Conservation (phyloP, 2,329 filamentous ascomycete genomes). For the Thelonectria rubi region DNA sequence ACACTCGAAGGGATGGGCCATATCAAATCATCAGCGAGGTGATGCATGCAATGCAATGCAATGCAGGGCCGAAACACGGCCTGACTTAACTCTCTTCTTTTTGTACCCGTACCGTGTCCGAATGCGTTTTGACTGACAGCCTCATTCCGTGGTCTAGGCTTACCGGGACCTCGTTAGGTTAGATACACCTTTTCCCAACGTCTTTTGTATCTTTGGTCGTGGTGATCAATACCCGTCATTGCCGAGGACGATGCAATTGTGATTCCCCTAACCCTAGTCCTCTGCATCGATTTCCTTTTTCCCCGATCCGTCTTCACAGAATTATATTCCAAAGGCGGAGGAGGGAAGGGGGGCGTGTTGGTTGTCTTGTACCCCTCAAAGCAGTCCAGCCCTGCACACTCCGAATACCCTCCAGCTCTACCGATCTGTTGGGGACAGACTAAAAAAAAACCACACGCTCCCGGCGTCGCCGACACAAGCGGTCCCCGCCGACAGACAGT, state of each 20-base stretch:
- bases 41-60: constrained; percentile 24
- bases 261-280: not conserved
- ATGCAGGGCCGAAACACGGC: not conserved
- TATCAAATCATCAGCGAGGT: constrained; percentile 9
- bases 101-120: not conserved
- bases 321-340: too few relatives aligned
- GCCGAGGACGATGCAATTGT: not conserved
- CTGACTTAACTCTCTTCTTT: not conserved
- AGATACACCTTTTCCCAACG: constrained; percentile 31
- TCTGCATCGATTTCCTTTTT: not conserved
- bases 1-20: constrained; percentile 15
- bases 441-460: constrained; percentile 6
- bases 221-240: not conserved
- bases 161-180: constrained; percentile 50
- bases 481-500: constrained; percentile 13
- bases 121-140: constrained; percentile 32
- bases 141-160: constrained; percentile 45
- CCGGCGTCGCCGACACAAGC: constrained; percentile 24
- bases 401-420: not conserved
- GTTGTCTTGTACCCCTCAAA: not conserved
- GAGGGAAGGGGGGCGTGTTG: not conserved
- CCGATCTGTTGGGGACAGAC: constrained; percentile 10
- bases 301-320: not conserved
- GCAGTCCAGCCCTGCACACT: not conserved
- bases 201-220: too few relatives aligned